phyloP scores from a whole-genome alignment of 2,329 filamentous ascomycete genomes.

The Zasmidium cellare region DNA sequence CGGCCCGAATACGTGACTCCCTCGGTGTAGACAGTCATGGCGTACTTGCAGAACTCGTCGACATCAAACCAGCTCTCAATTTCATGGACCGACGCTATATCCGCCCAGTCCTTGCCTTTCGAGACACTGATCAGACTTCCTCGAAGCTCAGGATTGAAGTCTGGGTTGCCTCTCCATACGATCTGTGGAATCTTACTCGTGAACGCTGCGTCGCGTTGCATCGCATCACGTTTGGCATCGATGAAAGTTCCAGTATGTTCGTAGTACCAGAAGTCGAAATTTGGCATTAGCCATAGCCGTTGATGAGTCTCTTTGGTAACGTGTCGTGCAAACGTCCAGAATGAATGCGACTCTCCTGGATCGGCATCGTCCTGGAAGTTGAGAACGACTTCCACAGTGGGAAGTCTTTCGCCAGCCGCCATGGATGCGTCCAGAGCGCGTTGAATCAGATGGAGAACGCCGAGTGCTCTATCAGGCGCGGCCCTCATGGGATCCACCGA shows the following conservation, averaged over 20 bases:
- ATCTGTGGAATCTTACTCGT: constrained; percentile 26
- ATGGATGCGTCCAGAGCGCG: constrained; percentile 18
- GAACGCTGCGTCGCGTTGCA: constrained; percentile 18
- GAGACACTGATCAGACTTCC: constrained; percentile 30
- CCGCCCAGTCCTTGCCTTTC: constrained; percentile 36
- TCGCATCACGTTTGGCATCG: constrained; percentile 24
- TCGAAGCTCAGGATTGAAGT: constrained; percentile 25
- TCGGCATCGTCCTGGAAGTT: constrained; percentile 16
- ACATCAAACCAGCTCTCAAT: constrained; percentile 14
- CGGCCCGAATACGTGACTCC: constrained; percentile 30
- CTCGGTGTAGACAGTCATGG: constrained; percentile 32
- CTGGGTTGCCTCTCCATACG: constrained; percentile 30
- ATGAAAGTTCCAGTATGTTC: constrained; percentile 10
- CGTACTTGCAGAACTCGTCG: constrained; percentile 29
- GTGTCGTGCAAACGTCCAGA: constrained; percentile 24
- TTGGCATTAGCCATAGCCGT: constrained; percentile 51
- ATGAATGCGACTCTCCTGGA: constrained; percentile 18
- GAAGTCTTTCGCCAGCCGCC: constrained; percentile 17
- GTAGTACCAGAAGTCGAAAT: constrained; percentile 53
- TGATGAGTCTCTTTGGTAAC: constrained; percentile 33
- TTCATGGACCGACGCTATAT: constrained; percentile 30
- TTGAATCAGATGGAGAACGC: constrained; percentile 19
- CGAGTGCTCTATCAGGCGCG: constrained; percentile 12
- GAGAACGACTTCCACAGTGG: constrained; percentile 21
- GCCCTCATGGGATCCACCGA: constrained; percentile 5